Conservation (phyloP, 805 yeast genomes). For the Teunomyces funiuensis region DNA sequence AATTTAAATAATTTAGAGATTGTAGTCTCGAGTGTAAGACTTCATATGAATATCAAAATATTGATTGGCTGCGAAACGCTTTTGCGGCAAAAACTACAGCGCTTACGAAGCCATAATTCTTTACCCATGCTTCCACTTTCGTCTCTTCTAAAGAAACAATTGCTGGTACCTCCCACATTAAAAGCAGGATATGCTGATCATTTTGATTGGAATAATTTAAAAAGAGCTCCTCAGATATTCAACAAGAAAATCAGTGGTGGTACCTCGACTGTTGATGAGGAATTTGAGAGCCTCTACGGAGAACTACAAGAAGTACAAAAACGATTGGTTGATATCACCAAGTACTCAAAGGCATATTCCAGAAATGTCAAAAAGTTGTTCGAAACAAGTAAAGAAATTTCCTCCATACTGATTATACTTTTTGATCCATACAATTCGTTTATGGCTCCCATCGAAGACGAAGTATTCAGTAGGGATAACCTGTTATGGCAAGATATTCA, state of each 20-base stretch:
- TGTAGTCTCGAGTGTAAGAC: too few relatives aligned
- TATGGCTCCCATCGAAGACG: constrained; percentile 6
- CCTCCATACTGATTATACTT: constrained; percentile 17
- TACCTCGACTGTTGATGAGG: constrained; percentile 24
- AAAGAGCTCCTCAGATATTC: constrained; percentile 14
- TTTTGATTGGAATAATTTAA: constrained; percentile 26
- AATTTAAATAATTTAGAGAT: too few relatives aligned
- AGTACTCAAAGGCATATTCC: constrained; percentile 13
- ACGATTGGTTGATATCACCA: constrained; percentile 15
- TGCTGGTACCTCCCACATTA: background rate
- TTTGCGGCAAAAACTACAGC: background rate
- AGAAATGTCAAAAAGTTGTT: constrained; percentile 10
- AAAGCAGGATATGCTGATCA: background rate
- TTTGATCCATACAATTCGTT: constrained; percentile 21
- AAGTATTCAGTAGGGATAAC: constrained; percentile 3
- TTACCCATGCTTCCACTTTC: background rate
- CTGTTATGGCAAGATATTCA: constrained; percentile 10
- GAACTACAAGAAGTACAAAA: constrained; percentile 21
- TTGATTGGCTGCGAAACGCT: background rate
- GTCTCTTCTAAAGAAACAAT: background rate
- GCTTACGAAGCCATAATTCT: background rate
- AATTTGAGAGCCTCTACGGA: constrained; percentile 22
- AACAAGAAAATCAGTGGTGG: constrained; percentile 8
- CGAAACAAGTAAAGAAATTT: constrained; percentile 13
- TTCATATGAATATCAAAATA: too few relatives aligned